Evolutionary conservation across 192 early-diverging fungal species (phyloP).

Genomic region (Mortierella alpina): DNA sequence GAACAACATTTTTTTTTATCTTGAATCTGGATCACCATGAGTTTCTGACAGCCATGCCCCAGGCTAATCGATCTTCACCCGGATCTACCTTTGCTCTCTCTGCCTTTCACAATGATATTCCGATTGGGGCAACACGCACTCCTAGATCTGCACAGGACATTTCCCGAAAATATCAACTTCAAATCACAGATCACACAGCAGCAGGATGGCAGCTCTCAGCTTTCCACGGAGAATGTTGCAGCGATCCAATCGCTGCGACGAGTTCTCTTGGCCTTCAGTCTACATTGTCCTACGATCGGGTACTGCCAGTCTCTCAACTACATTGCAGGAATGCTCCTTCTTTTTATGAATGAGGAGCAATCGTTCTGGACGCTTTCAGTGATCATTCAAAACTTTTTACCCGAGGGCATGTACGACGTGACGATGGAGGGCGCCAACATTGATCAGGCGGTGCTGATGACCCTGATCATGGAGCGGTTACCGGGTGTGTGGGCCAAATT

Average conservation of each 20-base stretch:
- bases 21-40: background rate
- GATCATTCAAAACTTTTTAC: conserved; percentile 79
- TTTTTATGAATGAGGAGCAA: conserved; percentile 78
- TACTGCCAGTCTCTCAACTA: conserved; percentile 90
- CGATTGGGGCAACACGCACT: conserved; percentile 1
- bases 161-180: conserved; percentile 82
- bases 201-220: conserved; percentile 30
- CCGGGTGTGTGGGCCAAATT: conserved; percentile 62
- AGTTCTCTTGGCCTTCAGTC: conserved; percentile 76
- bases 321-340: conserved; percentile 76
- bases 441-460: conserved; percentile 77
- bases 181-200: conserved; percentile 54
- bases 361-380: conserved; percentile 85
- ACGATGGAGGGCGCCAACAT: conserved; percentile 79
- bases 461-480: conserved; percentile 63
- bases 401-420: conserved; percentile 78
- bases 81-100: no score
- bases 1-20: background rate
- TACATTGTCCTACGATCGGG: conserved; percentile 79
- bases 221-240: conserved; percentile 57
- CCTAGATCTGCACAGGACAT: conserved; percentile 80
- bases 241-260: conserved; percentile 70
- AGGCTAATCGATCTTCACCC: background rate
- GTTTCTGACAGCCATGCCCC: background rate
- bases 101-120: no score